Base-by-base conservation (phyloP, 2,329 filamentous ascomycete species). In the Sclerotinia sclerotiorum region DNA sequence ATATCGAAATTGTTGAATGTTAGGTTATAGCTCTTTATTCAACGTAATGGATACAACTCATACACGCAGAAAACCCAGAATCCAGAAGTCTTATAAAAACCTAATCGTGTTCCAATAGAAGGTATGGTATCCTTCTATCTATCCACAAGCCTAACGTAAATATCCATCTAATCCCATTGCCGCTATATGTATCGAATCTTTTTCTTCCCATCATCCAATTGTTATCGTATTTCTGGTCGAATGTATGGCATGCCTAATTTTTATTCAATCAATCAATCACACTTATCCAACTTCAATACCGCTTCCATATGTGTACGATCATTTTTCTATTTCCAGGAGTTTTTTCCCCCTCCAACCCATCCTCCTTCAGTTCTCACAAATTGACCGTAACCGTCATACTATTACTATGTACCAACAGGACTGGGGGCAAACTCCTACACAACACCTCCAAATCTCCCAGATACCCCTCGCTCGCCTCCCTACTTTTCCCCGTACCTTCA, bases 361-460 rank as follows among this genome's bases (percentile, higher is more conserved):
- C 24, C 8, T 35, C 27, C 19, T 64, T 29, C 5, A 11, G 6
- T 17, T 8, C 8, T 13, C 72, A 70, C 15, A 70, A 32, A 21
- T 46, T 66, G 42, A 70, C 72, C 44, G 76, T 76, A 24, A 71
- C 70, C 35, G 69, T 72, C 3, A 60, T 70, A 32, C 76, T 61
- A 65, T 76, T 74, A 5, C 72, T 44, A 27, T 74, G 69, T 13
- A 76, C 60, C 24, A 55, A 46, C 73, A 76, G 32, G 10, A 69
- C 67, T 3, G 72, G 61, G 27, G 73, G 39, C 3, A 70, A n/a
- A 0, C 70, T 72, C 24, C 72, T 55, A 11, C 71, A 71, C 44
- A 75, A 73, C 44, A 74, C 76, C 35, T 74, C 71, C 17, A 76
- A 65, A 58, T 73, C 66, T 19, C 44, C 68, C 48, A 77, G 74